These are phyloP conservation scores for Pseudonectria buxi DNA, from an alignment of 2,329 filamentous ascomycete species.

Conservation along the genomic window DNA sequence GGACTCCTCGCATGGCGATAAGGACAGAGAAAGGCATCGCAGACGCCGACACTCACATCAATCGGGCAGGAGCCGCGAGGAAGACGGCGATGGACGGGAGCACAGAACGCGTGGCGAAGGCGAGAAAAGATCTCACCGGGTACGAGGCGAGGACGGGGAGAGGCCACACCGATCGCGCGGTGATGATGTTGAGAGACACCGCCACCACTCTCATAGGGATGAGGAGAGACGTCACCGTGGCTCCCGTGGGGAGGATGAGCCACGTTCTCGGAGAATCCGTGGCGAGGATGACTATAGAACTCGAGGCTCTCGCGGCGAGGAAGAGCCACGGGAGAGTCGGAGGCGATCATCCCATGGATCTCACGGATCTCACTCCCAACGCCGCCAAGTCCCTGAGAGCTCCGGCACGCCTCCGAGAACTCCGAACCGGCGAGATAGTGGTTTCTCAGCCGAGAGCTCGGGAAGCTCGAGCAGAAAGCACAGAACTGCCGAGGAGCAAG, in stretches of 20 bases:
- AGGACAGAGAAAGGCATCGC: constrained; percentile 34
- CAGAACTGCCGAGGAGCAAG: constrained; percentile 43
- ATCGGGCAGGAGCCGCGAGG: constrained; percentile 25
- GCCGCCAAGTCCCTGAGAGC: constrained; percentile 34
- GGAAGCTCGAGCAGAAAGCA: constrained; percentile 27
- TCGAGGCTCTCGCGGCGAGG: constrained; percentile 10
- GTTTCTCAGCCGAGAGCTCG: constrained; percentile 36
- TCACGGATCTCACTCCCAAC: constrained; percentile 25
- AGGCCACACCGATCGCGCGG: constrained; percentile 7
- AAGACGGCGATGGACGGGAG: constrained; percentile 22
- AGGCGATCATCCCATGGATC: constrained; percentile 11
- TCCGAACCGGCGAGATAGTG: constrained; percentile 41
- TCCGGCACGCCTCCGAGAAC: constrained; percentile 30
- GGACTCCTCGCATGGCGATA: constrained; percentile 29
- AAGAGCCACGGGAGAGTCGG: constrained; percentile 13
- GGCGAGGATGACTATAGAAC: constrained; percentile 10
- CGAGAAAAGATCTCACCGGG: neutral
- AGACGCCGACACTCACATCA: constrained; percentile 33
- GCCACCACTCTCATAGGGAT: constrained; percentile 13
- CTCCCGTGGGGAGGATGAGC: constrained; percentile 16
- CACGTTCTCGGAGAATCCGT: constrained; percentile 8
- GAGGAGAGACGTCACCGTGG: constrained; percentile 12
- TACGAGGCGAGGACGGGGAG: constrained; percentile 18
- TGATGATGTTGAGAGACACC: constrained; percentile 22
- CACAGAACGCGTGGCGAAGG: too few species aligned